These are phyloP conservation scores for Oropetium thomaeum DNA, from an alignment of 176 grass and related monocot genomes.

Conservation along the genomic window DNA sequence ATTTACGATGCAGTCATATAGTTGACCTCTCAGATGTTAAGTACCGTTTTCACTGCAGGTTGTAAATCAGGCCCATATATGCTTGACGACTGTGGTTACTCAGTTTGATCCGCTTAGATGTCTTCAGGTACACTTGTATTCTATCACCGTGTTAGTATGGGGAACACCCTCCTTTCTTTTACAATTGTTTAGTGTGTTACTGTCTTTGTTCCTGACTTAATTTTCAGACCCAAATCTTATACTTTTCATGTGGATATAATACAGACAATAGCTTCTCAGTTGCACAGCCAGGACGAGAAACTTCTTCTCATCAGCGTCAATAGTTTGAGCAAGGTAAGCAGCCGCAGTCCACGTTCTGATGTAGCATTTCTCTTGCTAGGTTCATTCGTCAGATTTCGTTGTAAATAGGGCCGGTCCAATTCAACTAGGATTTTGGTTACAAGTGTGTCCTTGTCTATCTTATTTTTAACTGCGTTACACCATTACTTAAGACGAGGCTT, in stretches of 20 bases:
- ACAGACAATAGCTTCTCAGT: constrained; percentile 67
- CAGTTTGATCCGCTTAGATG: constrained; percentile 83
- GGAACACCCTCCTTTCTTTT: not conserved
- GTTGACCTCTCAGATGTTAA: constrained; percentile 8
- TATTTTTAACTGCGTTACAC: not conserved
- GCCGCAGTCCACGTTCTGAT: not conserved
- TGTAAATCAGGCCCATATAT: constrained; percentile 83
- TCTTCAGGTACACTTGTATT: constrained; percentile 49
- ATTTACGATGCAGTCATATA: constrained; percentile 24
- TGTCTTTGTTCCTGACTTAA: not conserved
- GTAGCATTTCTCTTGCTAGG: not conserved
- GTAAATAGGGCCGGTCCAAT: not conserved
- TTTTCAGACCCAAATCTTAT: not conserved
- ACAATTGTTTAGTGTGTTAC: not conserved
- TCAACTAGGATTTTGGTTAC: not conserved
- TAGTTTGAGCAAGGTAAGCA: constrained; percentile 79
- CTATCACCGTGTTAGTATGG: not conserved
- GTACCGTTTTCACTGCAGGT: constrained; percentile 56
- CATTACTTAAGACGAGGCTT: not conserved
- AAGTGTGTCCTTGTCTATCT: not conserved
- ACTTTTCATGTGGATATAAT: constrained; percentile 9
- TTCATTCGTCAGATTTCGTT: not conserved
- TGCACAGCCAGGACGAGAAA: constrained; percentile 68
- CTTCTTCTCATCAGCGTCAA: constrained; percentile 72
- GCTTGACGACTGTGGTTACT: constrained; percentile 60